Percentiles rank a stretch among this genome's conserved stretches.
Conservation (phyloP, 2,329 filamentous ascomycete species). For the Didymella segeticola region DNA sequence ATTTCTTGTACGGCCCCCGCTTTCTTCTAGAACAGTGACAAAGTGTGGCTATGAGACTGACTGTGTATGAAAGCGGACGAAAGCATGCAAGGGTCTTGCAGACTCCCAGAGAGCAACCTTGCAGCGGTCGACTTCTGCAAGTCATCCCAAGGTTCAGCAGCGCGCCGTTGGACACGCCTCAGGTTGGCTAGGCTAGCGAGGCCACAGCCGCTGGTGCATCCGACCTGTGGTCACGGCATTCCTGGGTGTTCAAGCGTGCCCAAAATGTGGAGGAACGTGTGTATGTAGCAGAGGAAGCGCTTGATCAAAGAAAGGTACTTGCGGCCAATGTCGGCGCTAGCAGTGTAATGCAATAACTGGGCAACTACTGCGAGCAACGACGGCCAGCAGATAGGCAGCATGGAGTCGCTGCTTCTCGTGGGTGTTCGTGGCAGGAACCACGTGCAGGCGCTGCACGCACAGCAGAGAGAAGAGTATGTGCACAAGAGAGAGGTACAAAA, state of each 20-base stretch:
- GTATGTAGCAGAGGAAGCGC: constrained; percentile 1
- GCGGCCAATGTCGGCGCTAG: constrained; percentile 21
- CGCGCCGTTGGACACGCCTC: constrained; percentile 4
- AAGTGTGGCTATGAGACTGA: constrained; percentile 8
- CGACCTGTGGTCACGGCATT: constrained; percentile 14
- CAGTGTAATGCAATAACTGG: constrained; percentile 5
- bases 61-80: constrained; percentile 4
- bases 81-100: constrained; percentile 8
- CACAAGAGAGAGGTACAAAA: background rate
- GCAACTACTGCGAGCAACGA: constrained; percentile 13
- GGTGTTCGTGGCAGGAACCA: constrained; percentile 10
- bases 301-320: constrained; percentile 6
- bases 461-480: too few relatives aligned
- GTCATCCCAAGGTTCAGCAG: constrained; percentile 12
- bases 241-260: constrained; percentile 10
- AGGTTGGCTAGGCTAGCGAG: constrained; percentile 9
- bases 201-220: constrained; percentile 1
- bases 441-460: constrained; percentile 14
- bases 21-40: constrained; percentile 21
- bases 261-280: constrained; percentile 14
- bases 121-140: constrained; percentile 4
- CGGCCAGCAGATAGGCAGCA: constrained; percentile 1
- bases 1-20: constrained; percentile 17
- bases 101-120: background rate
- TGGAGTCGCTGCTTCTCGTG: constrained; percentile 13